Percentiles rank a stretch among this genome's conserved stretches.
Evolutionary conservation across 805 yeast species (phyloP).

Genomic region (Schizosaccharomyces cryophilus): DNA sequence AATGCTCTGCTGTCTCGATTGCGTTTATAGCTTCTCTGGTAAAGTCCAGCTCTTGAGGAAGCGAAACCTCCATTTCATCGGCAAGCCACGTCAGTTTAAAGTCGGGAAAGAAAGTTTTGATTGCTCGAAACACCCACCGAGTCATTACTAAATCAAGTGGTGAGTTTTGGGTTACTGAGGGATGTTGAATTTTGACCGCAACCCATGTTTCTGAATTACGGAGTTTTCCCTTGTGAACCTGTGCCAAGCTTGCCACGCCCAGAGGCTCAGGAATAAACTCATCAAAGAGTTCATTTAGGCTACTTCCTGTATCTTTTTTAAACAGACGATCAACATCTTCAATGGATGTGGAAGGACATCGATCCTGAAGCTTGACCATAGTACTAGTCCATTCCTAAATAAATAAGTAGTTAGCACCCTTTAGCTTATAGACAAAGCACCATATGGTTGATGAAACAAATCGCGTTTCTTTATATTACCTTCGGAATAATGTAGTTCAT

Average conservation of each 20-base stretch:
- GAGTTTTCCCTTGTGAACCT: slow-evolving; percentile 62
- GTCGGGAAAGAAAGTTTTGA: slow-evolving; percentile 68
- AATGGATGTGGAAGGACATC: slow-evolving; percentile 57
- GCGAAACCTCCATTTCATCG: slow-evolving; percentile 68
- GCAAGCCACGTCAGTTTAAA: slow-evolving; percentile 90
- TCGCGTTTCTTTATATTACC: neutral
- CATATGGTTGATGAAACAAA: neutral
- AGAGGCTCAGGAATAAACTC: slow-evolving; percentile 52
- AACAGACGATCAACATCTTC: slow-evolving; percentile 51
- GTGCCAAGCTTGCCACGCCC: slow-evolving; percentile 92
- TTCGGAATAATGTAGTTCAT: slow-evolving; percentile 70
- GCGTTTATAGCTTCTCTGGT: slow-evolving; percentile 70
- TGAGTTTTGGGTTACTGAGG: slow-evolving; percentile 60
- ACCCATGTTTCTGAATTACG: slow-evolving; percentile 39
- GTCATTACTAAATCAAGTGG: slow-evolving; percentile 75
- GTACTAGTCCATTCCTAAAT: slow-evolving; percentile 70
- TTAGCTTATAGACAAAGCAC: neutral
- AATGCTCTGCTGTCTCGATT: slow-evolving; percentile 38
- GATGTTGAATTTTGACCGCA: slow-evolving; percentile 89
- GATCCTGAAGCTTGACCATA: slow-evolving; percentile 77
- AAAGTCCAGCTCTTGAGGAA: slow-evolving; percentile 78
- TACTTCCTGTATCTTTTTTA: slow-evolving; percentile 33
- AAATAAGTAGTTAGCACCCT: neutral
- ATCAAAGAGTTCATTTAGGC: slow-evolving; percentile 37
- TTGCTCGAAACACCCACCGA: slow-evolving; percentile 41